These are phyloP conservation scores for Fragaria vesca DNA, from an alignment of 306 rosid species.

Conservation along the genomic window DNA sequence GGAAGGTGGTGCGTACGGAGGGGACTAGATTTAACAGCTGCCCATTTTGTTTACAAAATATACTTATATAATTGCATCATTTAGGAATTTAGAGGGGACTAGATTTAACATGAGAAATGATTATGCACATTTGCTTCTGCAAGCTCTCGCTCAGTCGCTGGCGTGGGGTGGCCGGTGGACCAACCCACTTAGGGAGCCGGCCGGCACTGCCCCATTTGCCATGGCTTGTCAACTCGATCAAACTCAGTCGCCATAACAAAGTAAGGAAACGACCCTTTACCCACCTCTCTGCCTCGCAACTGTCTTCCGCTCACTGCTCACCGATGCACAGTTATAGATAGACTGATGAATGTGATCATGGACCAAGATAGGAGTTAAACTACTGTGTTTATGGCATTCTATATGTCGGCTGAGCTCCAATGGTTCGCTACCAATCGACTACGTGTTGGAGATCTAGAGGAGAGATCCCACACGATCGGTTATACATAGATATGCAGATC, in stretches of 20 bases:
- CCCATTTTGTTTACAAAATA: slow-evolving; percentile 24
- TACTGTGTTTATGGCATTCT: background rate
- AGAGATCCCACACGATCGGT: too few relatives aligned
- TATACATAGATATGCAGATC: background rate
- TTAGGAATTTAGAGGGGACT: slow-evolving; percentile 22
- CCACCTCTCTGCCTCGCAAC: background rate
- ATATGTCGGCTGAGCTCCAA: background rate
- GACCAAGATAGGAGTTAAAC: background rate
- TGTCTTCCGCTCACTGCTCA: background rate
- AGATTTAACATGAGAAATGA: slow-evolving; percentile 18
- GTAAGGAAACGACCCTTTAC: background rate
- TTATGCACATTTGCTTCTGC: slow-evolving; percentile 26
- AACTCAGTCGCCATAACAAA: background rate
- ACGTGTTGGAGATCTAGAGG: too few relatives aligned
- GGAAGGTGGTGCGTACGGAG: slow-evolving; percentile 46
- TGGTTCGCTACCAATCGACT: background rate
- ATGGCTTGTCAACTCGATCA: slow-evolving; percentile 1
- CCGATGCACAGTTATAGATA: background rate
- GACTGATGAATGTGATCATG: background rate
- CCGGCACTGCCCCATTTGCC: slow-evolving; percentile 8
- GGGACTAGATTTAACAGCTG: slow-evolving; percentile 58
- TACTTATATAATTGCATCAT: background rate
- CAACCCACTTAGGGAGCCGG: slow-evolving; percentile 21
- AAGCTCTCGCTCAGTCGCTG: background rate
- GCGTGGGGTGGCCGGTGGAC: slow-evolving; percentile 25